Percentiles rank a stretch among this genome's conserved stretches.
phyloP scores from a whole-genome alignment of 495 filamentous ascomycete genomes.

The Penicillium simplicissimum region DNA sequence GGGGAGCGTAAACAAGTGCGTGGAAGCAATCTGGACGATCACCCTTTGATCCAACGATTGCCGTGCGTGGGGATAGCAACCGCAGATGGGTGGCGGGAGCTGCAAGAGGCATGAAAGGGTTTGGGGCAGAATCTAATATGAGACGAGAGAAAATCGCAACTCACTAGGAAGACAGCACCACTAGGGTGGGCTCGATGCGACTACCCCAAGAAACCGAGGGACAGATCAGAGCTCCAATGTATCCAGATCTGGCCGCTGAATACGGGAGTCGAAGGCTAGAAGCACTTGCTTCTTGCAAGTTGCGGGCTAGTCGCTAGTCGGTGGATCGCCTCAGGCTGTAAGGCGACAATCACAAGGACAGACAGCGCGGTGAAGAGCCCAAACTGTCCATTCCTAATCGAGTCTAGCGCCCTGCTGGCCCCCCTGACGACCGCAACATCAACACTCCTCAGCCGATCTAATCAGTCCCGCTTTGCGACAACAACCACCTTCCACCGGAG shows the following conservation, averaged over 20 bases:
- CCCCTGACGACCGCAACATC: slow-evolving; percentile 36
- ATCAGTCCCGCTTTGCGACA: slow-evolving; percentile 32
- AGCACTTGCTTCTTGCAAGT: slow-evolving; percentile 9
- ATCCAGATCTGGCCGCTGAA: slow-evolving; percentile 22
- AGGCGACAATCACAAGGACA: not conserved
- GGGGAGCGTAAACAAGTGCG: slow-evolving; percentile 40
- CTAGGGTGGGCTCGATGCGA: not conserved
- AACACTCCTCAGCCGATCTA: slow-evolving; percentile 35
- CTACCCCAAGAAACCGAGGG: slow-evolving; percentile 20
- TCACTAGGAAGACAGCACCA: not conserved
- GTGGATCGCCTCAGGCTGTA: slow-evolving; percentile 3
- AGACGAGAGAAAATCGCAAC: not conserved
- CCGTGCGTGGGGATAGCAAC: slow-evolving; percentile 46
- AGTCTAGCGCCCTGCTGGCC: slow-evolving; percentile 26
- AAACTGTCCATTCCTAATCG: slow-evolving; percentile 8
- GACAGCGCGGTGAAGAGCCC: slow-evolving; percentile 10
- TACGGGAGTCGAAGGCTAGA: no score
- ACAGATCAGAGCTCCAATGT: slow-evolving; percentile 19
- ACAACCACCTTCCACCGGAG: slow-evolving; percentile 27
- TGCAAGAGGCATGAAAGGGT: not conserved
- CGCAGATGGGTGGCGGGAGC: slow-evolving; percentile 9
- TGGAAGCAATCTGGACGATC: slow-evolving; percentile 41
- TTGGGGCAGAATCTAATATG: not conserved
- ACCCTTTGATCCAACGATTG: slow-evolving; percentile 22
- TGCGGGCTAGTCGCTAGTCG: no score